Percentiles rank a stretch among this genome's conserved stretches.
These are phyloP conservation scores for Massarina eburnea DNA, from an alignment of 2,329 filamentous ascomycete genomes.

Conservation along the genomic window DNA sequence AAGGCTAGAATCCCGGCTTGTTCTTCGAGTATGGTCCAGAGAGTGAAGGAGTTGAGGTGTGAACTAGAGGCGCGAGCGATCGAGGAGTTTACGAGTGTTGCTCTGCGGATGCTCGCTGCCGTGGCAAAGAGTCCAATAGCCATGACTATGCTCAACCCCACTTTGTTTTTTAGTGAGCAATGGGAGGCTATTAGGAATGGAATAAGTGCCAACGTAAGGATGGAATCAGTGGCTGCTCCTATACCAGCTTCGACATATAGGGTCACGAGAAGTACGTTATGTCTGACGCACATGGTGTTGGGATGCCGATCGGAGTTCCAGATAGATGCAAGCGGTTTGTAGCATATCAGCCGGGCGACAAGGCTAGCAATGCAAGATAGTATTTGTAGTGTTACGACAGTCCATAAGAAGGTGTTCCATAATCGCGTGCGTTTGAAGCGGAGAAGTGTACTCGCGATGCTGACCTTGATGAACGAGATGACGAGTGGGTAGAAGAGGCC, in stretches of 20 bases:
- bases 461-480: conserved; percentile 19
- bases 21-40: conserved; percentile 28
- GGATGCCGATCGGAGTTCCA: conserved; percentile 16
- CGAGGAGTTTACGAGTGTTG: conserved; percentile 17
- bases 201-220: conserved; percentile 20
- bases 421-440: conserved; percentile 16
- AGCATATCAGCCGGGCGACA: conserved; percentile 20
- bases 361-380: conserved; percentile 17
- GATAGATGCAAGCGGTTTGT: conserved; percentile 17
- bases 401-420: conserved; percentile 21
- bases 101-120: conserved; percentile 19
- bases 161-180: conserved; percentile 17
- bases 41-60: conserved; percentile 14
- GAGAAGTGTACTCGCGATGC: conserved; percentile 26
- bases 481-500: conserved; percentile 14
- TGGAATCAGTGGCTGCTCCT: conserved; percentile 19
- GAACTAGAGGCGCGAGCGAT: conserved; percentile 14
- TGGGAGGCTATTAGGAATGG: conserved; percentile 17
- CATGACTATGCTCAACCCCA: conserved; percentile 18
- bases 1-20: conserved; percentile 24
- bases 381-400: conserved; percentile 23
- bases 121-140: conserved; percentile 24
- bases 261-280: conserved; percentile 4
- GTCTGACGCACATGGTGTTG: conserved; percentile 12
- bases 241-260: conserved; percentile 19